phyloP scores from a whole-genome alignment of 352 stramenopile species.

The Plasmopara viticola region DNA sequence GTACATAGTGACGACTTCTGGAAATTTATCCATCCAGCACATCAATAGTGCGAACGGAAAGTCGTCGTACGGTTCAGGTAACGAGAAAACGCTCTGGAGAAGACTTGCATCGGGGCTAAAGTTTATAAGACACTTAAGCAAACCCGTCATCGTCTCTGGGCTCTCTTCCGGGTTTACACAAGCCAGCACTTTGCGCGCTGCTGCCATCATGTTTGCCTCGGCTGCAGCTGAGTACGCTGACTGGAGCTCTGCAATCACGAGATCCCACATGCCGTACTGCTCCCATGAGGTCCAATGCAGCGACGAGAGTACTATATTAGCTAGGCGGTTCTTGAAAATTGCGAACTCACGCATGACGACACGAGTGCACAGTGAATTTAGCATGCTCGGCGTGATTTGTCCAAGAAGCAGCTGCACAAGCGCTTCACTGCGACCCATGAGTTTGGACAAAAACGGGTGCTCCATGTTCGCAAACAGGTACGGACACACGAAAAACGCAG shows the following conservation, averaged over 20 bases:
- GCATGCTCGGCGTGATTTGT: conserved; percentile 52
- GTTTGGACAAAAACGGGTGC: conserved; percentile 50
- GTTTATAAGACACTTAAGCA: conserved; percentile 72
- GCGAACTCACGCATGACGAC: conserved; percentile 72
- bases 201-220: conserved; percentile 60
- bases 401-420: conserved; percentile 62
- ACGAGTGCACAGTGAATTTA: conserved; percentile 50
- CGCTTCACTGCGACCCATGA: conserved; percentile 53
- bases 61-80: conserved; percentile 49
- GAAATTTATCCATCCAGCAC: conserved; percentile 67
- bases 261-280: conserved; percentile 74
- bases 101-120: conserved; percentile 58
- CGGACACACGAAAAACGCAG: conserved; percentile 47
- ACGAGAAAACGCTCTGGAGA: conserved; percentile 74
- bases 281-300: conserved; percentile 82
- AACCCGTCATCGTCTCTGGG: conserved; percentile 59
- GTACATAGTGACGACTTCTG: conserved; percentile 49
- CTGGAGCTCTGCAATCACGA: conserved; percentile 64
- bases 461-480: conserved; percentile 69
- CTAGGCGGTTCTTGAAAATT: conserved; percentile 60
- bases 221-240: conserved; percentile 23
- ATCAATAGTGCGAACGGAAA: conserved; percentile 63
- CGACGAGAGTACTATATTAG: conserved; percentile 68
- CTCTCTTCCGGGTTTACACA: conserved; percentile 69
- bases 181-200: conserved; percentile 65